A percentile compares a stretch with the other conserved stretches of the same genome.
Conservation (phyloP, 352 stramenopile genomes). For the Globisporangium takayamanum region DNA sequence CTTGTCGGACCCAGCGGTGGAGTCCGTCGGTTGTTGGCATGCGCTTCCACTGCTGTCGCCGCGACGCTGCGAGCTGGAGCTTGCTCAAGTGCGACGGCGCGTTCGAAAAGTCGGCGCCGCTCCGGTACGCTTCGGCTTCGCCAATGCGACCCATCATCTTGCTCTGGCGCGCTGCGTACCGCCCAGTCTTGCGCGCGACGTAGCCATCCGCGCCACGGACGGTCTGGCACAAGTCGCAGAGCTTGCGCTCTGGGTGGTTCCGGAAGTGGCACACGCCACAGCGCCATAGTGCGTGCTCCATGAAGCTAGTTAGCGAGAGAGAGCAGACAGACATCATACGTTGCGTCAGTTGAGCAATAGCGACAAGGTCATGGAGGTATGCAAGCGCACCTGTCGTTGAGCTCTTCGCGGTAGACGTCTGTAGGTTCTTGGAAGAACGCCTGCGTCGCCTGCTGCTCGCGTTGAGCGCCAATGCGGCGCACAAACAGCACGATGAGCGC, state of each 20-base stretch:
- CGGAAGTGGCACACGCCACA: constrained; percentile 87
- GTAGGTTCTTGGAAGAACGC: constrained; percentile 50
- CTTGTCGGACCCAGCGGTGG: constrained; percentile 63
- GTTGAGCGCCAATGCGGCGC: constrained; percentile 27
- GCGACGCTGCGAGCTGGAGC: constrained; percentile 62
- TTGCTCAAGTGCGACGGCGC: constrained; percentile 47
- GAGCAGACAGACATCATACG: neutral
- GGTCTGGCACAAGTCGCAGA: constrained; percentile 85
- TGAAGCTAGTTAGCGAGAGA: constrained; percentile 28
- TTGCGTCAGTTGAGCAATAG: neutral
- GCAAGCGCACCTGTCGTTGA: constrained; percentile 57
- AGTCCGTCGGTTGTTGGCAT: constrained; percentile 70
- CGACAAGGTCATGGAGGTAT: neutral
- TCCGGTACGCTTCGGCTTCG: constrained; percentile 35
- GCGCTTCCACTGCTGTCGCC: constrained; percentile 68
- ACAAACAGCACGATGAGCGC: constrained; percentile 43
- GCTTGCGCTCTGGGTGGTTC: constrained; percentile 75
- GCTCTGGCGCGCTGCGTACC: constrained; percentile 21
- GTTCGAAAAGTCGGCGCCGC: constrained; percentile 4
- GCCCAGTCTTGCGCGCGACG: constrained; percentile 23
- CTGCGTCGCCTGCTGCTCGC: constrained; percentile 28
- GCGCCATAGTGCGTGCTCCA: constrained; percentile 77
- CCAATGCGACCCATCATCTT: constrained; percentile 41
- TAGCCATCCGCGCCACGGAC: constrained; percentile 44
- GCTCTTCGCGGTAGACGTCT: constrained; percentile 74